A percentile compares a stretch with the other conserved stretches of the same genome.
These are phyloP conservation scores for Ramaria rubella DNA, from an alignment of 768 basidiomycete species.

Conservation along the genomic window DNA sequence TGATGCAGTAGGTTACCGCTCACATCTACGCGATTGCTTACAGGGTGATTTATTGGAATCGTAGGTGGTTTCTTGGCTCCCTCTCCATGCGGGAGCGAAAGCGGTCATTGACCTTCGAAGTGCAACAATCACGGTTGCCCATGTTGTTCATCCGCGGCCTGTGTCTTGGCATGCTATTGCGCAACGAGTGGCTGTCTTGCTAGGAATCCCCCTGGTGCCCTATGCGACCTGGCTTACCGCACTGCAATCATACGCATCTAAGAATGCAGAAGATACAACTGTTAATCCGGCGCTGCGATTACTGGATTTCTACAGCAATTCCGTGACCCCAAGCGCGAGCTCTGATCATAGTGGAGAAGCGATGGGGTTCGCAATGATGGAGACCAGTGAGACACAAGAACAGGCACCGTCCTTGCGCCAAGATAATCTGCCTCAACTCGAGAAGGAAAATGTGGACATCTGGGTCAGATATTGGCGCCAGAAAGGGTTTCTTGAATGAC, in stretches of 20 bases:
- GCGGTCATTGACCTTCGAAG: not conserved
- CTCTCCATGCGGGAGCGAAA: not conserved
- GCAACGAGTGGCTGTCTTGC: slow-evolving; percentile 11
- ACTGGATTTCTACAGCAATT: slow-evolving; percentile 20
- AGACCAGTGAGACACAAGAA: not conserved
- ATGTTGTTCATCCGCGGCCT: slow-evolving; percentile 34
- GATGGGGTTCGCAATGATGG: not conserved
- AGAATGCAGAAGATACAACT: not conserved
- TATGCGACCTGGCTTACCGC: slow-evolving; percentile 19
- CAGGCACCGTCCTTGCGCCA: not conserved
- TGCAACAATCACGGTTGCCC: slow-evolving; percentile 21
- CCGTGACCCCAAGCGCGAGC: not conserved
- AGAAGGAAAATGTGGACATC: not conserved
- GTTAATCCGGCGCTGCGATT: slow-evolving; percentile 23
- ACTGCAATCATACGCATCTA: slow-evolving; percentile 12
- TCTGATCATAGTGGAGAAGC: not conserved
- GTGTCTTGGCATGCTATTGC: slow-evolving; percentile 19
- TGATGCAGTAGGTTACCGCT: not conserved
- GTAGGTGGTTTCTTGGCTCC: not conserved
- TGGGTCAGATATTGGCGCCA: slow-evolving; percentile 1
- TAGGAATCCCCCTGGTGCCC: slow-evolving; percentile 20
- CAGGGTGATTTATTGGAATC: not conserved
- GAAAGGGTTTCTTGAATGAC: not conserved
- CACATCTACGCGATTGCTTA: too few relatives aligned
- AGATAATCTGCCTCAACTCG: not conserved